Evolutionary conservation across 2,329 filamentous ascomycete species (phyloP).

Genomic region (Microsporum ferrugineum): DNA sequence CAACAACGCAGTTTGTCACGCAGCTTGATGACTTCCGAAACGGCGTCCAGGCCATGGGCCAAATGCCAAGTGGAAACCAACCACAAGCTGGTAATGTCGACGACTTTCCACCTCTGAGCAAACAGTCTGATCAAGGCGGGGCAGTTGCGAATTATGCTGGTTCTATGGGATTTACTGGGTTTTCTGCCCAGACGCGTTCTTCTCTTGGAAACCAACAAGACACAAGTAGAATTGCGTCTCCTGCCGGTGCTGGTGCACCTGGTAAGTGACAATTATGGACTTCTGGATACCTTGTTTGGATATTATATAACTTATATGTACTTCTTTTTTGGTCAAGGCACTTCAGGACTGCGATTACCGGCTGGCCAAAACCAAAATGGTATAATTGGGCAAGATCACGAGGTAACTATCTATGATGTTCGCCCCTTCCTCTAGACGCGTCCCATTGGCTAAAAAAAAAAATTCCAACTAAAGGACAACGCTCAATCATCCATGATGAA

Average conservation of each 20-base stretch:
- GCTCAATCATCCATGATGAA: constrained; percentile 16
- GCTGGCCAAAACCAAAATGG: constrained; percentile 35
- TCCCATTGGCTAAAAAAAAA: not conserved
- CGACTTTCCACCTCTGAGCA: constrained; percentile 50
- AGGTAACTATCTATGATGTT: constrained; percentile 17
- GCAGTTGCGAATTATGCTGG: constrained; percentile 33
- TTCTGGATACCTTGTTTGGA: not conserved
- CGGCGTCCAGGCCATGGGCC: constrained; percentile 44
- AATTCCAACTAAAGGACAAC: not conserved
- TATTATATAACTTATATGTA: not conserved
- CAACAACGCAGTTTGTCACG: constrained; percentile 40
- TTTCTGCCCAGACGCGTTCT: constrained; percentile 24
- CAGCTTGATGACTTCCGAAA: constrained; percentile 46
- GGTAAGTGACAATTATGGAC: constrained; percentile 16
- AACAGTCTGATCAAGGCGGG: constrained; percentile 36
- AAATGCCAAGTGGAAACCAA: constrained; percentile 39
- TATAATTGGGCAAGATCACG: constrained; percentile 33
- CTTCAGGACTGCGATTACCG: constrained; percentile 32
- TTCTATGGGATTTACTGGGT: constrained; percentile 33
- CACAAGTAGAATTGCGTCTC: constrained; percentile 26
- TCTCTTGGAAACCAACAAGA: constrained; percentile 25
- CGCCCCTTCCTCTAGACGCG: not conserved
- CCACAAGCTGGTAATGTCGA: constrained; percentile 47
- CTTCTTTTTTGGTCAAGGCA: constrained; percentile 17
- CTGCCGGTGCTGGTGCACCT: constrained; percentile 19